Base-by-base conservation (phyloP, 305 asterid species). In the Fraxinus sp. region DNA sequence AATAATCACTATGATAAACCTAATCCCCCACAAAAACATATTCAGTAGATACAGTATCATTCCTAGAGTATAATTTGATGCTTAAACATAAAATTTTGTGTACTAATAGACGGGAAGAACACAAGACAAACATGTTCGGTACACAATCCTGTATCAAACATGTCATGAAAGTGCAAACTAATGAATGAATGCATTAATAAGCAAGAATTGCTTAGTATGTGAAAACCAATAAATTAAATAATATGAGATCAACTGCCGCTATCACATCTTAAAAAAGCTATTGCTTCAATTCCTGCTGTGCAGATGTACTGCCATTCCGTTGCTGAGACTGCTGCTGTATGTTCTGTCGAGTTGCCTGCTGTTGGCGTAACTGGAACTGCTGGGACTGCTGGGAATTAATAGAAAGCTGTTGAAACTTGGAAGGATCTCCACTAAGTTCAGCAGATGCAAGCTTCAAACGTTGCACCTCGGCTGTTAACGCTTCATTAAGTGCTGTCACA, bases 321-420 rank as follows among this genome's bases (percentile, higher is more conserved):
- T 85, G 89, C 28, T 85, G 91, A 8, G 83, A 88, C 10, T 90
- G 97, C 3, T 86, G 98, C 87, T 88, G 94, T 87, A 88, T 46
- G 86, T 88, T 89, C 35, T 81, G 90, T 83, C 90, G 95, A 49
- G 86, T 74, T 30, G 89, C 81, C 74, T 88, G 94, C 62, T 90
- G 93, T 66, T 89, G 95, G 76, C 84, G 90, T 52, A 85, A 52
- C 87, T 90, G 98, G 83, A 86, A 39, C 46, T 39, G 46, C 44
- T 37, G 44, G 11, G 44, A 91, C 94, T 93, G 86, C 80, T 91
- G 98, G 79, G 93, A 86, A 83, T 84, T 95, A 81, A 93, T 87
- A 0, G 98, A 89, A 78, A 93, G 95, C 86, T 91, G 98, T 86
- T 93, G 93, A 83, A 90, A 92, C 85, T 92, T 95, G 26, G 97